Evolutionary conservation across 2,329 filamentous ascomycete genomes (phyloP).

Genomic region (Lasiodiplodia theobromae): DNA sequence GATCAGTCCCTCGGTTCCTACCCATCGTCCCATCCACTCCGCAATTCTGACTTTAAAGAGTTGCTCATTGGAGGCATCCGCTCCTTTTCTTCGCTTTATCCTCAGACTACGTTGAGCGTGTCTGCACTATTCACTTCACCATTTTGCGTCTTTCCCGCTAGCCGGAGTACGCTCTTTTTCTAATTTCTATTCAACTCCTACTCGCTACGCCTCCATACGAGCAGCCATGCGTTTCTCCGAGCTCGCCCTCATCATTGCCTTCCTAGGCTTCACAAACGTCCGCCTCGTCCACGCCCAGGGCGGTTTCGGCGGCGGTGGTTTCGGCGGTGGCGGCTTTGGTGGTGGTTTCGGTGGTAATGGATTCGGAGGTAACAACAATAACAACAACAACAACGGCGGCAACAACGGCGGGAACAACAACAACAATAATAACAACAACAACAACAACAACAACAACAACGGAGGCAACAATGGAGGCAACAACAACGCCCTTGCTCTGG

Average conservation of each 20-base stretch:
- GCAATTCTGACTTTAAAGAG: conserved; percentile 27
- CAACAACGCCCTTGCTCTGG: conserved; percentile 39
- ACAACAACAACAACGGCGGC: conserved; percentile 8
- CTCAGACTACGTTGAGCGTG: conserved; percentile 51
- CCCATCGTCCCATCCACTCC: conserved; percentile 22
- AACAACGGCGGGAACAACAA: conserved; percentile 27
- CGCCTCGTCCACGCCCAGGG: conserved; percentile 41
- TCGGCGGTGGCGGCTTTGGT: conserved; percentile 34
- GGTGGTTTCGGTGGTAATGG: background rate
- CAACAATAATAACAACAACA: conserved; percentile 30
- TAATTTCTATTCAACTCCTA: conserved; percentile 15
- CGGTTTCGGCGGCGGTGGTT: conserved; percentile 30
- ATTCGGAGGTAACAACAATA: conserved; percentile 26
- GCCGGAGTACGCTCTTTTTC: conserved; percentile 46
- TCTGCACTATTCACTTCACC: conserved; percentile 40
- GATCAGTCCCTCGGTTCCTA: background rate
- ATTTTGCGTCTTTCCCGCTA: conserved; percentile 40
- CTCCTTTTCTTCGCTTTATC: conserved; percentile 46
- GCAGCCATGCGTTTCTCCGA: conserved; percentile 47
- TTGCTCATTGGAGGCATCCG: conserved; percentile 34
- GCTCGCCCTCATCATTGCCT: conserved; percentile 32
- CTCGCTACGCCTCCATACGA: conserved; percentile 11
- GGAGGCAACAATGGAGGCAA: conserved; percentile 34
- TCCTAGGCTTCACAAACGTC: conserved; percentile 25
- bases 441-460: conserved; percentile 31